A percentile compares a stretch with the other conserved stretches of the same genome.
Conservation (phyloP, 2,329 filamentous ascomycete species). For the Diatrype stigma region DNA sequence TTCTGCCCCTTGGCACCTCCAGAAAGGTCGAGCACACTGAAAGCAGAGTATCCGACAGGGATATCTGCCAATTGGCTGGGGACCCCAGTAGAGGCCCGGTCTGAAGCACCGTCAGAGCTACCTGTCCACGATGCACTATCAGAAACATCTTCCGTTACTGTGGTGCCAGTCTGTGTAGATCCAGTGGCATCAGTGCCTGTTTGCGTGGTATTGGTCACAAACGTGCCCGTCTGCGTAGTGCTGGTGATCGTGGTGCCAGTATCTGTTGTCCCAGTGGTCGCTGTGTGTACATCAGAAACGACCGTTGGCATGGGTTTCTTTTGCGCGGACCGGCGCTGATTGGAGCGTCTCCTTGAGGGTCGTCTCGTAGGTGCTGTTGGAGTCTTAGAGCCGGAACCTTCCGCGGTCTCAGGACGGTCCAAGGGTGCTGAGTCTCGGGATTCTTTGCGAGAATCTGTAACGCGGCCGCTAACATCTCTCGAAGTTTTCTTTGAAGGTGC, state of each 20-base stretch:
- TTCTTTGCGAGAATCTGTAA: slow-evolving; percentile 15
- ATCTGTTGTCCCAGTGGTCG: not conserved
- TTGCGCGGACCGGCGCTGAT: slow-evolving; percentile 16
- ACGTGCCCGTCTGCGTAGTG: slow-evolving; percentile 15
- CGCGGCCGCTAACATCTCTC: slow-evolving; percentile 16
- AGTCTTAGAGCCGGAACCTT: slow-evolving; percentile 33
- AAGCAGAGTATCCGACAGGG: slow-evolving; percentile 62
- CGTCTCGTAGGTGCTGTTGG: slow-evolving; percentile 32
- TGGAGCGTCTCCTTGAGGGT: slow-evolving; percentile 21
- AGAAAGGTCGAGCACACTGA: slow-evolving; percentile 59
- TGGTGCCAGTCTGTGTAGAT: slow-evolving; percentile 24
- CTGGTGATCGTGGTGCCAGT: slow-evolving; percentile 3
- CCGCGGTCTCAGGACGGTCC: slow-evolving; percentile 28
- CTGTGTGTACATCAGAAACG: slow-evolving; percentile 1
- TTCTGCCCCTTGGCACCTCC: slow-evolving; percentile 43
- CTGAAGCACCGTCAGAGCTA: slow-evolving; percentile 28
- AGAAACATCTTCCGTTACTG: slow-evolving; percentile 27
- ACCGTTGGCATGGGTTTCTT: slow-evolving; percentile 5
- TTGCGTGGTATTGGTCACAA: slow-evolving; percentile 10
- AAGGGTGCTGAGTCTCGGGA: slow-evolving; percentile 15
- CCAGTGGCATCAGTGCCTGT: slow-evolving; percentile 12
- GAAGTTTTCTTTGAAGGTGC: slow-evolving; percentile 26
- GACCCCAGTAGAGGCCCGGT: slow-evolving; percentile 37
- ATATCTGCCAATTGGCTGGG: slow-evolving; percentile 57
- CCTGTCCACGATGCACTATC: slow-evolving; percentile 29